Conservation (phyloP, 352 stramenopile genomes). For the Phytophthora chlamydospora region DNA sequence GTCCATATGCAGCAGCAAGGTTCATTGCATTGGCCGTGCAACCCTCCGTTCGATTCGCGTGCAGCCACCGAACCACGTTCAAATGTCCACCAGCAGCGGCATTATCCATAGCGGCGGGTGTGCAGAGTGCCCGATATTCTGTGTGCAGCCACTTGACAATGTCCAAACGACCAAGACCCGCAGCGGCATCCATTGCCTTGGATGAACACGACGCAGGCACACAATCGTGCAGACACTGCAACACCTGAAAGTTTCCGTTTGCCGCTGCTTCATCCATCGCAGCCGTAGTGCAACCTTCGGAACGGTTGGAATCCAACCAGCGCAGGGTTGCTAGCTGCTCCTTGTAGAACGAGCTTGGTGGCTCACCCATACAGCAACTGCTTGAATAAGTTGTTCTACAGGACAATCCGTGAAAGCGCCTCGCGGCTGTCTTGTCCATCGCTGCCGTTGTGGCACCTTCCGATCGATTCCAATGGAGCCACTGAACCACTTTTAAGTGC, state of each 20-base stretch:
- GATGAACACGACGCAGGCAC: background rate
- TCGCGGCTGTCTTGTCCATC: background rate
- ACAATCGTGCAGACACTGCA: background rate
- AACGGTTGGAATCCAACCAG: constrained; percentile 8
- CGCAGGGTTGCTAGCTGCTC: background rate
- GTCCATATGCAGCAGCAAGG: background rate
- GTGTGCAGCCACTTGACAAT: constrained; percentile 3
- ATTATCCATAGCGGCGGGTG: constrained; percentile 11
- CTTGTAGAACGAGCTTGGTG: background rate
- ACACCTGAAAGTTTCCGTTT: background rate
- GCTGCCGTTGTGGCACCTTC: background rate
- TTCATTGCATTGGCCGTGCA: constrained; percentile 1
- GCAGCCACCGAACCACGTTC: constrained; percentile 2
- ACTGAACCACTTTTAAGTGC: background rate
- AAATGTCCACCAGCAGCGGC: constrained; percentile 9
- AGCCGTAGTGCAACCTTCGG: constrained; percentile 8
- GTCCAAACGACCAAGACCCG: background rate
- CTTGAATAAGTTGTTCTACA: too few relatives aligned
- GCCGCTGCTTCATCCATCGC: background rate
- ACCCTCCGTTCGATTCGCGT: background rate
- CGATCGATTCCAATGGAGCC: background rate
- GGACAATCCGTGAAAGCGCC: too few relatives aligned
- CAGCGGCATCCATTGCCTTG: background rate
- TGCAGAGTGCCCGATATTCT: background rate
- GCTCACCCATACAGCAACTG: background rate